phyloP scores from a whole-genome alignment of 1,284 basidiomycete species.

The Cryptococcus wingfieldii region DNA sequence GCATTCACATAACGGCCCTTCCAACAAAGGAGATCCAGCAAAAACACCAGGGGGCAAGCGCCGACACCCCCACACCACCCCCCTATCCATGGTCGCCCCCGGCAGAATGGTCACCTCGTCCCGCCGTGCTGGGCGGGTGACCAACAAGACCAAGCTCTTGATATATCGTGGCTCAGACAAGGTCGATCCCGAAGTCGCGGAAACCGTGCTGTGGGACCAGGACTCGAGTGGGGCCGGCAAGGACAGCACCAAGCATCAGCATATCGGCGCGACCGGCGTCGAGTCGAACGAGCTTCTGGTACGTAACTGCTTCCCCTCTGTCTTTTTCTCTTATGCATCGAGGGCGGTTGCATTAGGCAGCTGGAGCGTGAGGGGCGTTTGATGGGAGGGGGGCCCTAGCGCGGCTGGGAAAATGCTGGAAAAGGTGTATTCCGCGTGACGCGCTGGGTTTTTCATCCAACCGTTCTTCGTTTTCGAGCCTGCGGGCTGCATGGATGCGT shows the following conservation, averaged over 20 bases:
- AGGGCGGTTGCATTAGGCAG: slow-evolving; percentile 10
- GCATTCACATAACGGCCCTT: neutral
- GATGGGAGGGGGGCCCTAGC: slow-evolving; percentile 12
- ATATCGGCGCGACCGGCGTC: slow-evolving; percentile 45
- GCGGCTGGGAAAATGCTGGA: slow-evolving; percentile 2
- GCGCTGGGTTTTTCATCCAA: neutral
- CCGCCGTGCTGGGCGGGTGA: slow-evolving; percentile 58
- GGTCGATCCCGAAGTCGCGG: slow-evolving; percentile 72
- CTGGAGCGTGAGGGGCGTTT: slow-evolving; percentile 17
- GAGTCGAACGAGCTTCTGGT: slow-evolving; percentile 47
- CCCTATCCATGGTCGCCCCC: slow-evolving; percentile 13
- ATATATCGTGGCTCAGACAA: slow-evolving; percentile 77
- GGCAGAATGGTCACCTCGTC: slow-evolving; percentile 40
- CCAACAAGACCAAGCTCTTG: slow-evolving; percentile 82
- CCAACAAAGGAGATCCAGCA: slow-evolving; percentile 2
- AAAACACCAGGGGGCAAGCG: slow-evolving; percentile 8
- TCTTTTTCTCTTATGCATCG: slow-evolving; percentile 34
- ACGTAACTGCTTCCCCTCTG: slow-evolving; percentile 32
- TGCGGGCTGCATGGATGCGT: neutral
- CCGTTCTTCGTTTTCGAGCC: neutral
- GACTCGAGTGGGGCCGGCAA: slow-evolving; percentile 11
- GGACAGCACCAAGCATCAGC: slow-evolving; percentile 36
- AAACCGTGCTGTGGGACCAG: slow-evolving; percentile 57
- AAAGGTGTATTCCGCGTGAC: neutral
- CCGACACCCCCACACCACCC: slow-evolving; percentile 6